Conservation (phyloP, 2,329 filamentous ascomycete genomes). For the Thielaviopsis punctulata region DNA sequence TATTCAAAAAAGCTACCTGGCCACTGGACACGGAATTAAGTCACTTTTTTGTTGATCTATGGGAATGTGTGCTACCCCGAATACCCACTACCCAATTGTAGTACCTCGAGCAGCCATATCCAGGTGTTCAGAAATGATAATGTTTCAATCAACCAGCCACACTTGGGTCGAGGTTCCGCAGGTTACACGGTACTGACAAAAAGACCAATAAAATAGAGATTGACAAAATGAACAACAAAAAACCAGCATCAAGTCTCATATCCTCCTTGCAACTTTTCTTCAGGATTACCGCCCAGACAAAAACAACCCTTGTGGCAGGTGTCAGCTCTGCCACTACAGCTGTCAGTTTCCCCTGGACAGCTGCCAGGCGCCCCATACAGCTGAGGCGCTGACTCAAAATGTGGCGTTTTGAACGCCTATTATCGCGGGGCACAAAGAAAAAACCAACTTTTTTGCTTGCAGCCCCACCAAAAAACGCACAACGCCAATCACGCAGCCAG, state of each 20-base stretch:
- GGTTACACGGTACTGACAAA: neutral
- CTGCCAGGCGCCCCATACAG: neutral
- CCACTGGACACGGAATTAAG: neutral
- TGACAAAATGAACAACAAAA: neutral
- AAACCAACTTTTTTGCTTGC: conserved; percentile 10
- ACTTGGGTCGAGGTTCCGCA: neutral
- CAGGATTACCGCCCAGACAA: neutral
- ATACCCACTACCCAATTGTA: too few relatives aligned
- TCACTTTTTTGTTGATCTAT: neutral
- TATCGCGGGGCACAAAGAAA: conserved; percentile 13
- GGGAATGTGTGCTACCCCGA: neutral
- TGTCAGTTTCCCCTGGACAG: neutral
- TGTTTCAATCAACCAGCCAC: neutral
- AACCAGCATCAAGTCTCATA: neutral
- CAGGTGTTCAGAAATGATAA: too few relatives aligned
- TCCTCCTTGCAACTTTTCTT: too few relatives aligned
- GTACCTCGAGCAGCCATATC: too few relatives aligned
- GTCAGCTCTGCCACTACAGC: neutral
- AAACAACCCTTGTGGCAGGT: neutral
- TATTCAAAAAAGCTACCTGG: neutral
- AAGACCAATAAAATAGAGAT: neutral
- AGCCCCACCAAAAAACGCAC: conserved; percentile 13
- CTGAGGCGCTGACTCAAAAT: neutral
- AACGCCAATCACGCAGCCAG: conserved; percentile 9
- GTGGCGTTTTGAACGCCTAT: neutral